Percentiles rank a stretch among this genome's conserved stretches.
These are phyloP conservation scores for Diddensiella transvaalensis DNA, from an alignment of 805 yeast species.

Conservation along the genomic window DNA sequence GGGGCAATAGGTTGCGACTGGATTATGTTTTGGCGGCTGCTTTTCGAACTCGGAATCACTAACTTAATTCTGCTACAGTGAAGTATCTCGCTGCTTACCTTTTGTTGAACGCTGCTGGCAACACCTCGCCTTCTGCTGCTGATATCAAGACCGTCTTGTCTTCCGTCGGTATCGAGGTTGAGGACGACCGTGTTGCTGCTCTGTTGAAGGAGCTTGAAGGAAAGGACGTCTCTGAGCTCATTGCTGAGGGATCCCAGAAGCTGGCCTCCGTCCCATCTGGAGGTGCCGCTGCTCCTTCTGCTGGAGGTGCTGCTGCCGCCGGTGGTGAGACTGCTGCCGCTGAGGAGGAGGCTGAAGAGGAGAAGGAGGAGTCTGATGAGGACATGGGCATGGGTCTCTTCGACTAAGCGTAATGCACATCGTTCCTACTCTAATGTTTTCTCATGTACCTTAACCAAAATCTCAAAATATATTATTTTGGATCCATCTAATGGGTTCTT, in stretches of 20 bases:
- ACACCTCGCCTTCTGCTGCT: slow-evolving; percentile 88
- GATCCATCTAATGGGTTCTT: neutral
- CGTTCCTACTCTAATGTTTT: too few species aligned
- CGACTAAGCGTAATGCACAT: slow-evolving; percentile 91
- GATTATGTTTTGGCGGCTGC: too few species aligned
- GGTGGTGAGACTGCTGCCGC: slow-evolving; percentile 69
- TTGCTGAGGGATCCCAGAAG: slow-evolving; percentile 93
- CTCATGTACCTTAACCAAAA: neutral
- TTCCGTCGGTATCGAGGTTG: slow-evolving; percentile 95
- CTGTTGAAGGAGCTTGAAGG: slow-evolving; percentile 88
- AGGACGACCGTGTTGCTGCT: slow-evolving; percentile 77
- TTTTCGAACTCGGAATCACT: too few species aligned
- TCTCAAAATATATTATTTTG: neutral
- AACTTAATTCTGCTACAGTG: too few species aligned
- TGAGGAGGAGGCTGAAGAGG: slow-evolving; percentile 67
- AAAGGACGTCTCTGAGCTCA: slow-evolving; percentile 82
- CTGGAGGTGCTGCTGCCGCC: slow-evolving; percentile 67
- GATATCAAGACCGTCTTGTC: slow-evolving; percentile 85
- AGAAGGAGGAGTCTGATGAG: slow-evolving; percentile 44
- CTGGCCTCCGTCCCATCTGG: slow-evolving; percentile 97
- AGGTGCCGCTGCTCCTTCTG: slow-evolving; percentile 88
- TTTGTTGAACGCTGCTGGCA: slow-evolving; percentile 96
- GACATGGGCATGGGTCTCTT: slow-evolving; percentile 72
- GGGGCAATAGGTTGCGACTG: too few species aligned
- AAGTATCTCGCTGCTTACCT: slow-evolving; percentile 99